phyloP scores from a whole-genome alignment of 305 asterid species.

The Petunia hybrid region DNA sequence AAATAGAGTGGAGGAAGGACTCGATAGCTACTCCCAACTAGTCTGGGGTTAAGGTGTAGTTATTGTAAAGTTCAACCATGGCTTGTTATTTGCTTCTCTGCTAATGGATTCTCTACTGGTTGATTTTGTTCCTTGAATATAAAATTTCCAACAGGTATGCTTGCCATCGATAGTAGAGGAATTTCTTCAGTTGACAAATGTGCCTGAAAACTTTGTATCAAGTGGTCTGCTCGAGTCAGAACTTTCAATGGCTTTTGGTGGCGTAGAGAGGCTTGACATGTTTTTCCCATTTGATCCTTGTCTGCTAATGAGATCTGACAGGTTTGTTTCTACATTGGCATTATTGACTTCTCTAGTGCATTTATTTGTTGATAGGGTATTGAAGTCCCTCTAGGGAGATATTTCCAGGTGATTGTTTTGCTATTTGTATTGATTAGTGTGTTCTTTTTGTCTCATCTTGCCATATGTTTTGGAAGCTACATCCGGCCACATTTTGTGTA shows the following conservation, averaged over 20 bases:
- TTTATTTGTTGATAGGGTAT: not conserved
- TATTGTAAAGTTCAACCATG: too few species aligned
- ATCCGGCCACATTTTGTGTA: constrained; percentile 79
- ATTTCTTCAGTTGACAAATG: constrained; percentile 65
- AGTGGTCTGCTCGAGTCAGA: constrained; percentile 61
- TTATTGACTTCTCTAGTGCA: not conserved
- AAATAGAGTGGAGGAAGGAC: too few species aligned
- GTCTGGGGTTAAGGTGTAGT: too few species aligned
- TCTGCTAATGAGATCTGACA: constrained; percentile 76
- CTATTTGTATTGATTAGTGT: not conserved
- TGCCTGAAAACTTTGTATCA: constrained; percentile 71
- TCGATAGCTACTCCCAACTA: too few species aligned
- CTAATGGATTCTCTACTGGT: too few species aligned
- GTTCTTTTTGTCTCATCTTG: not conserved
- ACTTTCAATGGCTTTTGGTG: constrained; percentile 75
- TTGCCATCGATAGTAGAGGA: constrained; percentile 88
- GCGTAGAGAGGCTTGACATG: constrained; percentile 70
- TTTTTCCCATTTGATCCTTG: constrained; percentile 97
- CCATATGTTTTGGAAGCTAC: constrained; percentile 48
- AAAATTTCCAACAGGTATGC: constrained; percentile 78
- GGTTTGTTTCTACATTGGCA: constrained; percentile 56
- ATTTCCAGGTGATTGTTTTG: not conserved
- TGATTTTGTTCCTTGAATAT: too few species aligned
- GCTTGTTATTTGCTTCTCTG: too few species aligned
- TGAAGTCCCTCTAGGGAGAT: not conserved